phyloP scores from a whole-genome alignment of 2,329 filamentous ascomycete genomes.

The Ceratocystis harringtonii region DNA sequence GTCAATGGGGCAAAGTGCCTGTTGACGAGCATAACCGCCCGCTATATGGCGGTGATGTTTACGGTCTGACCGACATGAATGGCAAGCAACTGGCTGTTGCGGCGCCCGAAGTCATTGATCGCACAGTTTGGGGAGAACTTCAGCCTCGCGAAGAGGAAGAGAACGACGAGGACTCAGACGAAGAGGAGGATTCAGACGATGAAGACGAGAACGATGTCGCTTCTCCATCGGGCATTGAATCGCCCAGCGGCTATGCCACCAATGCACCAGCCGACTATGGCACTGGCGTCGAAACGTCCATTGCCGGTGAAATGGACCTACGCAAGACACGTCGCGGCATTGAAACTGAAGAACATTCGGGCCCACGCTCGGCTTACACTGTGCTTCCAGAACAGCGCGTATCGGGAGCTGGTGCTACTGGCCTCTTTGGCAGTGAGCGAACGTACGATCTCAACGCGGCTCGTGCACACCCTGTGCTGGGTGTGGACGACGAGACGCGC shows the following conservation, averaged over 20 bases:
- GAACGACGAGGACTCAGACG: slow-evolving; percentile 57
- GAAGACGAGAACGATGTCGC: slow-evolving; percentile 31
- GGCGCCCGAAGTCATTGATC: slow-evolving; percentile 66
- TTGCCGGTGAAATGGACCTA: slow-evolving; percentile 77
- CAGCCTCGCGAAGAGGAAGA: slow-evolving; percentile 65
- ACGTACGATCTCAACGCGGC: slow-evolving; percentile 66
- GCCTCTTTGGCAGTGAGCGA: slow-evolving; percentile 92
- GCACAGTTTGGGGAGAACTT: slow-evolving; percentile 80
- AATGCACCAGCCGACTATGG: slow-evolving; percentile 67
- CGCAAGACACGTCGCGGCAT: slow-evolving; percentile 69
- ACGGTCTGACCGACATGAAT: slow-evolving; percentile 50
- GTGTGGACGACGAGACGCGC: slow-evolving; percentile 58
- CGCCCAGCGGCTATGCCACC: slow-evolving; percentile 65
- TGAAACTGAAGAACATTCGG: slow-evolving; percentile 68
- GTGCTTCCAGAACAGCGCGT: slow-evolving; percentile 56
- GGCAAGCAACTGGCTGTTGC: slow-evolving; percentile 27
- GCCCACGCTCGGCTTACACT: slow-evolving; percentile 69
- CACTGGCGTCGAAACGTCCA: slow-evolving; percentile 52
- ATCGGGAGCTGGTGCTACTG: slow-evolving; percentile 36
- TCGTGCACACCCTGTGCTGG: slow-evolving; percentile 56
- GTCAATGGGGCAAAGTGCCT: slow-evolving; percentile 90
- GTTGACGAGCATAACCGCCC: slow-evolving; percentile 87
- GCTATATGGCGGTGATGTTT: slow-evolving; percentile 86
- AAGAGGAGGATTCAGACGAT: slow-evolving; percentile 53
- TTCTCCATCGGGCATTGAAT: slow-evolving; percentile 63